These are phyloP conservation scores for Cantharellus cinnabarinus DNA, from an alignment of 768 basidiomycete genomes.

Conservation along the genomic window DNA sequence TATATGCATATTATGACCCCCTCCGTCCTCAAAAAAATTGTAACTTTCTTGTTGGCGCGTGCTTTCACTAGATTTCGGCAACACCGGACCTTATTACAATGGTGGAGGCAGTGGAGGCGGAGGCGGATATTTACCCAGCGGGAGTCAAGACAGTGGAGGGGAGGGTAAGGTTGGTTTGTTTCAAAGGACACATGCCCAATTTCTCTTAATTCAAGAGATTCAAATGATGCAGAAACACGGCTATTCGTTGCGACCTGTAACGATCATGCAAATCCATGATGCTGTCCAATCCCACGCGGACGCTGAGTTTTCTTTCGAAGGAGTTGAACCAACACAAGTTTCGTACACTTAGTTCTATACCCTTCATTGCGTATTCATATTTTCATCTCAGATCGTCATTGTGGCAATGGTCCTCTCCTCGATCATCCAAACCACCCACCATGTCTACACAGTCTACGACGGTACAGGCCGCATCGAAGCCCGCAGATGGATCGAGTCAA, in stretches of 20 bases:
- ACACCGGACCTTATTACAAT: background rate
- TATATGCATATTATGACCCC: no score
- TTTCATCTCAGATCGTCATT: constrained; percentile 21
- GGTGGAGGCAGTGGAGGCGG: background rate
- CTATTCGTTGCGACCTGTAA: constrained; percentile 49
- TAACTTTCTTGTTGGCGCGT: background rate
- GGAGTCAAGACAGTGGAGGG: background rate
- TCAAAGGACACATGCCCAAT: no score
- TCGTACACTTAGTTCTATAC: constrained; percentile 6
- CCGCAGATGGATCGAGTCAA: constrained; percentile 45
- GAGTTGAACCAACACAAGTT: constrained; percentile 63
- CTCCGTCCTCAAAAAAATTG: no score
- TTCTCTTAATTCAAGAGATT: no score
- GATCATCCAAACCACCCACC: constrained; percentile 56
- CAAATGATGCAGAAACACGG: no score
- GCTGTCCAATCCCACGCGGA: constrained; percentile 45
- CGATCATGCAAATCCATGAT: constrained; percentile 49
- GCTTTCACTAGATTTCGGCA: background rate
- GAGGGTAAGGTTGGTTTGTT: background rate
- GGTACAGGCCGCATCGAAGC: constrained; percentile 64
- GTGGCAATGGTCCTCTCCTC: constrained; percentile 56
- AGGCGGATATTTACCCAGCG: background rate
- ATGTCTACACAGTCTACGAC: constrained; percentile 64
- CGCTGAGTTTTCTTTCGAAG: constrained; percentile 78
- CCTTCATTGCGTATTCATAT: background rate